A percentile compares a stretch with the other conserved stretches of the same genome.
Conservation (phyloP, 352 stramenopile genomes). For the Globisporangium paddicum region DNA sequence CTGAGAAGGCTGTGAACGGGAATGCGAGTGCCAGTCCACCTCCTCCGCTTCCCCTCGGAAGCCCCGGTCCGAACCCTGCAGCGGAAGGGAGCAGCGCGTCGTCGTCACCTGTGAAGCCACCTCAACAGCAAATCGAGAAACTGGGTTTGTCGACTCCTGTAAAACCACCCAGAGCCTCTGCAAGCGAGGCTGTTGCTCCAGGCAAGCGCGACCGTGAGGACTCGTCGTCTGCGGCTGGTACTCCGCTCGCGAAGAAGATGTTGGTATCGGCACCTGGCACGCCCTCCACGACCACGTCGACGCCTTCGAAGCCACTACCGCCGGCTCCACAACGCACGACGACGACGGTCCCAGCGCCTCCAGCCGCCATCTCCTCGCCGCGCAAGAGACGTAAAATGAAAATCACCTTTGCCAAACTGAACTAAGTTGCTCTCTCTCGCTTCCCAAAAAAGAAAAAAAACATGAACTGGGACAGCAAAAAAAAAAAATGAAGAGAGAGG, state of each 20-base stretch:
- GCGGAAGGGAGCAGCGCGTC: conserved; percentile 20
- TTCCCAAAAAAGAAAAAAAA: conserved; percentile 10
- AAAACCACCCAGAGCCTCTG: conserved; percentile 25
- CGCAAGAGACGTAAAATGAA: conserved; percentile 91
- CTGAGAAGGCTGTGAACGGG: not conserved
- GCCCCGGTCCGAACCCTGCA: conserved; percentile 40
- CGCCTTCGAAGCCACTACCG: conserved; percentile 17
- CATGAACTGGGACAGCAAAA: conserved; percentile 15
- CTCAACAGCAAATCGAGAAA: not conserved
- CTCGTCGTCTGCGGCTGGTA: conserved; percentile 15
- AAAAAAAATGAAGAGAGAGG: conserved; percentile 13
- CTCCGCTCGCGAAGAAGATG: conserved; percentile 20
- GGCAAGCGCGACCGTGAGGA: conserved; percentile 41
- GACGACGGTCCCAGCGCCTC: conserved; percentile 29
- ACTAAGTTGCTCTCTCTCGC: conserved; percentile 38
- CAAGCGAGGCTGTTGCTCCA: conserved; percentile 22
- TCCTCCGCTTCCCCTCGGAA: not conserved
- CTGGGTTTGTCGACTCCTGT: conserved; percentile 19
- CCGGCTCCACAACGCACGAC: too few relatives aligned
- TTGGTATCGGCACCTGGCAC: conserved; percentile 12
- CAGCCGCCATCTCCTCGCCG: conserved; percentile 48
- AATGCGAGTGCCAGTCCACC: not conserved
- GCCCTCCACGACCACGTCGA: conserved; percentile 21
- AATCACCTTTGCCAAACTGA: conserved; percentile 89
- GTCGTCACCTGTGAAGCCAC: conserved; percentile 7